Percentiles rank a stretch among this genome's conserved stretches.
These are phyloP conservation scores for Schrenkiella parvula DNA, from an alignment of 345 rosid species.

Conservation along the genomic window DNA sequence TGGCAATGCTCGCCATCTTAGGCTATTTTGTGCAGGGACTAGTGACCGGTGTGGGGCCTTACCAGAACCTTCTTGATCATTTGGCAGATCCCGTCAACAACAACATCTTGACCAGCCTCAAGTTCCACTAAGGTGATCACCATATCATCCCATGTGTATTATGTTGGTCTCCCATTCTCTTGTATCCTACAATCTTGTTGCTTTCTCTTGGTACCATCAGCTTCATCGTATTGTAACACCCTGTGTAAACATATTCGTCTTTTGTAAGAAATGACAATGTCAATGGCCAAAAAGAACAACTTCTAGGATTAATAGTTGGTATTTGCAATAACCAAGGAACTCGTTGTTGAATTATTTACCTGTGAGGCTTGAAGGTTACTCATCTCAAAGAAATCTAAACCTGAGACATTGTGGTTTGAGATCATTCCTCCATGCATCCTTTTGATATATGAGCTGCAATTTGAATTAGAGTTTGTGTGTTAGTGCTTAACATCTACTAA, in stretches of 20 bases:
- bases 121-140: slow-evolving; percentile 60
- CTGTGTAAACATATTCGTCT: slow-evolving; percentile 49
- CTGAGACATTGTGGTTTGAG: neutral
- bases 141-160: neutral
- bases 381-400: neutral
- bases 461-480: no score
- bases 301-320: slow-evolving; percentile 19
- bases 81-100: slow-evolving; percentile 94
- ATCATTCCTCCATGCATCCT: neutral
- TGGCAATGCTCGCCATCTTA: slow-evolving; percentile 87
- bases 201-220: slow-evolving; percentile 16
- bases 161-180: slow-evolving; percentile 7
- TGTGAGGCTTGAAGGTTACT: neutral
- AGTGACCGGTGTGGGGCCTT: slow-evolving; percentile 93
- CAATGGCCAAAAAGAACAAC: slow-evolving; percentile 13
- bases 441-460: neutral
- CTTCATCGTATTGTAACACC: slow-evolving; percentile 33
- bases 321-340: neutral
- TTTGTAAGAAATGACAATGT: slow-evolving; percentile 38
- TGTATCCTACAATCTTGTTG: slow-evolving; percentile 5
- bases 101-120: slow-evolving; percentile 89
- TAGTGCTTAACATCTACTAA: no score
- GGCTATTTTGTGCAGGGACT: slow-evolving; percentile 76
- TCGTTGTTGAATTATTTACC: neutral
- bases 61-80: slow-evolving; percentile 92